Base-by-base conservation (phyloP, 768 basidiomycete genomes). In the Vararia minispora region DNA sequence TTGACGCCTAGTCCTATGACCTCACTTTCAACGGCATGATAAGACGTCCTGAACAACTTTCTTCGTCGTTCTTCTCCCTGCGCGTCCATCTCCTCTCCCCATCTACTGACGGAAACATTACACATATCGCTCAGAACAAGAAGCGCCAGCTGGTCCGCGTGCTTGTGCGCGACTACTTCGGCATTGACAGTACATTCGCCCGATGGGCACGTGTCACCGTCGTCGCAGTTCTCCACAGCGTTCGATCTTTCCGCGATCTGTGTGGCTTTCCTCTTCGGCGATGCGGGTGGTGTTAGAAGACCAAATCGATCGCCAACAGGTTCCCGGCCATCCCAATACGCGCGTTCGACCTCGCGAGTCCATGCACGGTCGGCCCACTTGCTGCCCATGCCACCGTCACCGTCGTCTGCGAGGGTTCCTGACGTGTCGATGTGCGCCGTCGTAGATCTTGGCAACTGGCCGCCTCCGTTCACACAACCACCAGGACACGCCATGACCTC, bases 401-500 rank as follows among this genome's bases (percentile, higher is more conserved):
- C 37, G 44, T 42, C 47, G 23, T 40, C 43, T 35, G 21, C 23
- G 16, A 17, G 1, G 20, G 18, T 24, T 40, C 35, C 40, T 31
- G 43, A 28, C 18, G 22, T 37, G 39, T 29, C 11, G 36, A 6
- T 25, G 32, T 26, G 26, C 33, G 20, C n/a, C 21, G 35, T 49
- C n/a, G 40, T 39, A 28, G 53, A 52, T 29, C 54, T n/a, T n/a
- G n/a, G 55, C 20, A 82, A 58, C 64, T 98, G 95, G 5, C 95
- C 95, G 16, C 94, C 95, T 6, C 95, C 95, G 55, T 97, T 97
- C 28, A 95, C 88, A 57, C 95, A 98, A 13, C 95, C 95, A 0
- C 83, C 79, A 0, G 95, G 95, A 63, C 95, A 99, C 24, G 95
- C 95, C 95, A 99, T 98, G 45, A 99, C 90, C 54, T 95, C 91